Conservation (phyloP, 305 asterid genomes). For the Solanum hybrid region DNA sequence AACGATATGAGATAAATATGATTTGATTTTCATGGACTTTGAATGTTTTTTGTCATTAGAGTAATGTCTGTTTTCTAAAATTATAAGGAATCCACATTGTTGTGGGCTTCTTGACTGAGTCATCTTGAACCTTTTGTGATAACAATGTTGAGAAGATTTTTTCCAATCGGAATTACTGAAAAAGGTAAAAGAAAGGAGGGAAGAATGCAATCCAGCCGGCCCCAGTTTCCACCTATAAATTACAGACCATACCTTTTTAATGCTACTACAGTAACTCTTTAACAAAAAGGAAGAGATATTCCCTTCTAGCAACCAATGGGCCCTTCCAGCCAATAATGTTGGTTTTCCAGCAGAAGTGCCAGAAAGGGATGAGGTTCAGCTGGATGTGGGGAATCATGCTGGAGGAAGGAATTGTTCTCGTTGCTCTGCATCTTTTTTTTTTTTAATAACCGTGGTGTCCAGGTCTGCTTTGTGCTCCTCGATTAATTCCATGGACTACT, state of each 20-base stretch:
- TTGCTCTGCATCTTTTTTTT: not conserved
- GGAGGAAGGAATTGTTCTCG: not conserved
- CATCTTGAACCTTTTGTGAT: not conserved
- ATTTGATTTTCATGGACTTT: not conserved
- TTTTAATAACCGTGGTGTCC: not conserved
- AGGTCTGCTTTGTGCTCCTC: not conserved
- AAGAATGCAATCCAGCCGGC: not conserved
- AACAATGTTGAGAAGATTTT: not conserved
- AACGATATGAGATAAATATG: not conserved
- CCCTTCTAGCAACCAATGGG: not conserved
- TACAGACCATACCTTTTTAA: not conserved
- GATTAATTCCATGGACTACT: not conserved
- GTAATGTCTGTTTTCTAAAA: not conserved
- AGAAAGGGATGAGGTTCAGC: not conserved
- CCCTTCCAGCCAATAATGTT: not conserved
- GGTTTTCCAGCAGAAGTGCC: not conserved
- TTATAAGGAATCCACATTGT: not conserved
- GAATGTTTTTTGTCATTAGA: not conserved
- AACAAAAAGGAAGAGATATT: not conserved
- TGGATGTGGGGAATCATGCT: not conserved
- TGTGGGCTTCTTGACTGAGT: not conserved
- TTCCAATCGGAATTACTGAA: not conserved
- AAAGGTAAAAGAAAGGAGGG: not conserved
- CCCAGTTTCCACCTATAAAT: not conserved
- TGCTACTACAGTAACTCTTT: not conserved